These are phyloP conservation scores for Orbilia oligospora DNA, from an alignment of 2,329 filamentous ascomycete genomes.

Conservation along the genomic window DNA sequence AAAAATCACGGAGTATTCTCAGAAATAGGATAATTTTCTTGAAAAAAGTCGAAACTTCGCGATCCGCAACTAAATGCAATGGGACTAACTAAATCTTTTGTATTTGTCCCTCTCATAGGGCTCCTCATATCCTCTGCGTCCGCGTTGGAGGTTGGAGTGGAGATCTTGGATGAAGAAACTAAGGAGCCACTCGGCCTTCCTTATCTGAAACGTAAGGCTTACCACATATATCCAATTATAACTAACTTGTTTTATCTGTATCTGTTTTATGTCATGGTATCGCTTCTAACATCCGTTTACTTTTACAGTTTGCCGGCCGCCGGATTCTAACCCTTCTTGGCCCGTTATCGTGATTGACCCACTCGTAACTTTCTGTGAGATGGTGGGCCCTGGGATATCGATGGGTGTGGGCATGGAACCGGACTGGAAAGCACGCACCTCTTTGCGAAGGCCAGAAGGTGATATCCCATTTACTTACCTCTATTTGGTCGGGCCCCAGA, in stretches of 20 bases:
- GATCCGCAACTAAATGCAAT: background rate
- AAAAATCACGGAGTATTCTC: background rate
- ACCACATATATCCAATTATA: no score
- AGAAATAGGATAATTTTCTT: background rate
- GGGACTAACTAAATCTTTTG: background rate
- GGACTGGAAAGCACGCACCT: conserved; percentile 35
- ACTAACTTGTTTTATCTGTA: no score
- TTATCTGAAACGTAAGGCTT: conserved; percentile 30
- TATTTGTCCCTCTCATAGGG: background rate
- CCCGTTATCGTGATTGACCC: conserved; percentile 44
- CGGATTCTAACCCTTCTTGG: conserved; percentile 36
- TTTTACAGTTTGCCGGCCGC: conserved; percentile 45
- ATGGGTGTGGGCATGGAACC: conserved; percentile 32
- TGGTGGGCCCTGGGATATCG: conserved; percentile 4
- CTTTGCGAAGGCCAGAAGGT: background rate
- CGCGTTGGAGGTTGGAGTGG: conserved; percentile 28
- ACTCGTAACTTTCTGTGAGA: background rate
- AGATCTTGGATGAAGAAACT: conserved; percentile 43
- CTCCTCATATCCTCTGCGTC: conserved; percentile 27
- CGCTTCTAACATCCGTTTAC: background rate
- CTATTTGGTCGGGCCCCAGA: conserved; percentile 36
- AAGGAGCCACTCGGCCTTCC: conserved; percentile 25
- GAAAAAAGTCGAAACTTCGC: background rate
- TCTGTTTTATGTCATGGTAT: no score
- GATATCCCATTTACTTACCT: conserved; percentile 23